These are phyloP conservation scores for Phaeotremella fagi DNA, from an alignment of 768 basidiomycete genomes.

Conservation along the genomic window DNA sequence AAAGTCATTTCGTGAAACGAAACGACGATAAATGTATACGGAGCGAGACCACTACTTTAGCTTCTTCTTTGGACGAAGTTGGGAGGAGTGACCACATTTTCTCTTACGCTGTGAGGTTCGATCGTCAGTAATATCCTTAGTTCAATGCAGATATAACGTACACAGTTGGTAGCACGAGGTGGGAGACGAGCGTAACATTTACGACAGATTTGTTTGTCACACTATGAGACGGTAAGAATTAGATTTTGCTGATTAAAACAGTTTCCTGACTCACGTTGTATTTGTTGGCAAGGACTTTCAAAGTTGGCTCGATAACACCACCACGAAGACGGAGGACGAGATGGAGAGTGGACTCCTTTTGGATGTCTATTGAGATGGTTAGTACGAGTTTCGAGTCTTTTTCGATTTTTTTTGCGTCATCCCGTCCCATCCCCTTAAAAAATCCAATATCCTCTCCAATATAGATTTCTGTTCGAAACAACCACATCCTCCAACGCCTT, in stretches of 20 bases:
- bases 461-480: neutral
- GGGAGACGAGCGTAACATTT: conserved; percentile 99
- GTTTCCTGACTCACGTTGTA: conserved; percentile 60
- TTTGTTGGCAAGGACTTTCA: conserved; percentile 93
- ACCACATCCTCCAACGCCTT: neutral
- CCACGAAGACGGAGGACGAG: conserved; percentile 95
- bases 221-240: conserved; percentile 47
- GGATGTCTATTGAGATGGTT: conserved; percentile 38
- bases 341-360: conserved; percentile 85
- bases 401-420: too few species aligned
- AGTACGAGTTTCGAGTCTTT: too few species aligned
- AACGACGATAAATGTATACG: neutral
- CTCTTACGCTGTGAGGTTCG: conserved; percentile 57
- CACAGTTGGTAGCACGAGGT: conserved; percentile 98
- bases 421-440: neutral
- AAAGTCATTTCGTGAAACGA: neutral
- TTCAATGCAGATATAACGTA: conserved; percentile 51
- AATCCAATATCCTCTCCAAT: neutral
- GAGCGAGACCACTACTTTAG: conserved; percentile 55
- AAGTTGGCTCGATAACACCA: conserved; percentile 97
- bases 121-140: neutral
- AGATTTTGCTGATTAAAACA: neutral
- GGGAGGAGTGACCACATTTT: conserved; percentile 50
- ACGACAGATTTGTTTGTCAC: conserved; percentile 98
- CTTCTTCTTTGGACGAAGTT: conserved; percentile 75